Conservation (phyloP, 306 rosid species). For the Erythrophleum fordii region DNA sequence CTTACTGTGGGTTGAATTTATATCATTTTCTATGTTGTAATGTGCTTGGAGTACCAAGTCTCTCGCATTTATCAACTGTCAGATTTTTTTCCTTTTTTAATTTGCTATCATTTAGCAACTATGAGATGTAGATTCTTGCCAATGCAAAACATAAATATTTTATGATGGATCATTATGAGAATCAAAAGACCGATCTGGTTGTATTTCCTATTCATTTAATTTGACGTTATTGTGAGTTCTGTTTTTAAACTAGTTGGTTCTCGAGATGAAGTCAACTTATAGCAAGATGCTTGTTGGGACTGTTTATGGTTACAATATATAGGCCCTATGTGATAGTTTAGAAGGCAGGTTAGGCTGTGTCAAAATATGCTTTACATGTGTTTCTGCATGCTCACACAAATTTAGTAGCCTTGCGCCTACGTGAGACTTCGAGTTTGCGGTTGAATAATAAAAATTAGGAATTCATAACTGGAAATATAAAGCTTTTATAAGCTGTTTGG, state of each 20-base stretch:
- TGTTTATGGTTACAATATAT: not conserved
- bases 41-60: not conserved
- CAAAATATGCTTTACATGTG: not conserved
- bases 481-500: too few species aligned
- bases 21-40: not conserved
- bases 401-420: not conserved
- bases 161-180: not conserved
- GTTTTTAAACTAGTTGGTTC: not conserved
- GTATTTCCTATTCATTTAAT: not conserved
- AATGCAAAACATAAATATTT: not conserved
- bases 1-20: constrained; percentile 29
- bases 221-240: not conserved
- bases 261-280: not conserved
- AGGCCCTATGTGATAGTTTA: not conserved
- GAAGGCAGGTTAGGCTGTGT: not conserved
- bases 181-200: not conserved
- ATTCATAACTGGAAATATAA: too few species aligned
- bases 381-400: not conserved
- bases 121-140: not conserved
- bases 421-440: too few species aligned
- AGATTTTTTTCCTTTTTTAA: too few species aligned
- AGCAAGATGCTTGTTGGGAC: not conserved
- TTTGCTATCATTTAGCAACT: too few species aligned
- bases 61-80: not conserved
- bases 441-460: too few species aligned